A percentile compares a stretch with the other conserved stretches of the same genome.
Evolutionary conservation across 768 basidiomycete species (phyloP).

Genomic region (Omphalotus guepiniiformis): DNA sequence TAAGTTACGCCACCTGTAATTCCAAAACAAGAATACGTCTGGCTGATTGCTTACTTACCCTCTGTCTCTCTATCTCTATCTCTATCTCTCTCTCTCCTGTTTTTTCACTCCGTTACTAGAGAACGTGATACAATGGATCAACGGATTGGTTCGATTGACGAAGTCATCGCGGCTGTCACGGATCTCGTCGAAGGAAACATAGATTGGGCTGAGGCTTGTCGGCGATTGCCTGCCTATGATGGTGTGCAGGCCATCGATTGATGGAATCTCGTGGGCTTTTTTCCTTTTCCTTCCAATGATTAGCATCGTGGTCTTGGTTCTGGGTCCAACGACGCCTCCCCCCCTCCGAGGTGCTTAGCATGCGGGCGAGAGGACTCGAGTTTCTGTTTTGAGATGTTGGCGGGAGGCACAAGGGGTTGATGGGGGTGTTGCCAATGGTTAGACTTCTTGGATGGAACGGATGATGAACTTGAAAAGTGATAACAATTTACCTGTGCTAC

Average conservation of each 20-base stretch:
- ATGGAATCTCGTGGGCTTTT: not conserved
- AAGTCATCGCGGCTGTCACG: conserved; percentile 76
- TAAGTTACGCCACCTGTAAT: conserved; percentile 36
- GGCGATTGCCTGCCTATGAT: conserved; percentile 71
- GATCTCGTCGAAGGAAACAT: conserved; percentile 73
- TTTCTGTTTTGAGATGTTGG: too few species aligned
- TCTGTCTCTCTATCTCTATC: not conserved
- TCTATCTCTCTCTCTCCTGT: conserved; percentile 1
- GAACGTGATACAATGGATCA: conserved; percentile 96
- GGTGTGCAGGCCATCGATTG: conserved; percentile 82
- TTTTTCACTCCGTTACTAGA: too few species aligned
- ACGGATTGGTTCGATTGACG: conserved; percentile 85
- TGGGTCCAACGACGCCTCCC: not conserved
- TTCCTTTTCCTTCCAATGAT: too few species aligned
- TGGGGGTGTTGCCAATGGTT: too few species aligned
- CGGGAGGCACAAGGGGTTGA: too few species aligned
- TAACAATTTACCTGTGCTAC: too few species aligned
- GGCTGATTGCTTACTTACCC: conserved; percentile 5
- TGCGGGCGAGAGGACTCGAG: too few species aligned
- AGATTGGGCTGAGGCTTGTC: conserved; percentile 74
- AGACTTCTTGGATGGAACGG: too few species aligned
- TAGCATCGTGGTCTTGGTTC: conserved; percentile 1
- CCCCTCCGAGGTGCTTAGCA: too few species aligned
- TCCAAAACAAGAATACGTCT: not conserved
- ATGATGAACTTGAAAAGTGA: too few species aligned